Conservation (phyloP, 1,284 basidiomycete species). For the Irpex lacteus region DNA sequence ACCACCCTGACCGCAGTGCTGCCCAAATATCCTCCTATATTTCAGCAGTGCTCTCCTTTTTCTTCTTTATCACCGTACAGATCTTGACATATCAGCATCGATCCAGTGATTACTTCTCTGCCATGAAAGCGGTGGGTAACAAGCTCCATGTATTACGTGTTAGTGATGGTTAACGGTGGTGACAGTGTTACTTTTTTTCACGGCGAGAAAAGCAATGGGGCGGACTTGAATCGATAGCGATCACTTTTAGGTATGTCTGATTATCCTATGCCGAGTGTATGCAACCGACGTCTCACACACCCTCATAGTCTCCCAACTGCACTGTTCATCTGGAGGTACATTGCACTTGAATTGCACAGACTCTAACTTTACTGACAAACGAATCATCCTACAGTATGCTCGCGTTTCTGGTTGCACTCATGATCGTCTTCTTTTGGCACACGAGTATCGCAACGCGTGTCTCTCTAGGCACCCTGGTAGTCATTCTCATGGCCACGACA, state of each 20-base stretch:
- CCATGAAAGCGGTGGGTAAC: background rate
- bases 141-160: background rate
- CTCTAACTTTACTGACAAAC: background rate
- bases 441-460: constrained; percentile 7
- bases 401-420: constrained; percentile 15
- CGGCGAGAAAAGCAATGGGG: constrained; percentile 4
- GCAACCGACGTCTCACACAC: background rate
- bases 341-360: too few species aligned
- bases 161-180: background rate
- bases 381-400: constrained; percentile 13
- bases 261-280: background rate
- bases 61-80: constrained; percentile 22
- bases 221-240: constrained; percentile 20
- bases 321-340: constrained; percentile 27
- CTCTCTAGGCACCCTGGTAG: background rate
- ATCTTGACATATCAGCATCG: constrained; percentile 22
- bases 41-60: constrained; percentile 23
- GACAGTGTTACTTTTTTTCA: constrained; percentile 16
- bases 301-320: constrained; percentile 20
- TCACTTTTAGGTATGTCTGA: constrained; percentile 17
- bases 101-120: background rate
- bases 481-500: background rate
- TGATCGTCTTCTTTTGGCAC: constrained; percentile 15
- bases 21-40: constrained; percentile 26
- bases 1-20: constrained; percentile 8